Percentiles rank a stretch among this genome's conserved stretches.
Conservation (phyloP, 352 stramenopile species). For the Globisporangium solare region DNA sequence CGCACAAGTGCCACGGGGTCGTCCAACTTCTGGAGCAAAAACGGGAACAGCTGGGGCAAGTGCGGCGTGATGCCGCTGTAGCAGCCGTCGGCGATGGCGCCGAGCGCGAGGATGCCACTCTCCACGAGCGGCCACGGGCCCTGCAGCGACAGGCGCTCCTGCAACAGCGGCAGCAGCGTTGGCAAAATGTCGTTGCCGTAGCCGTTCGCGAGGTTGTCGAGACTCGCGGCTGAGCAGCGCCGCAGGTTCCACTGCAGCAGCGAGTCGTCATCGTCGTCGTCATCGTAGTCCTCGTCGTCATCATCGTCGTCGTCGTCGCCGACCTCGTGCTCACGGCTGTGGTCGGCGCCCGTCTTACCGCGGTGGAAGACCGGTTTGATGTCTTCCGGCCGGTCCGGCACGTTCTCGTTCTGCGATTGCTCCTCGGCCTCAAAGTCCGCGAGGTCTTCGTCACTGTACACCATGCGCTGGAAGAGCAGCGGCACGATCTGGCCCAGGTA, state of each 20-base stretch:
- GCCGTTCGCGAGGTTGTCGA: slow-evolving; percentile 92
- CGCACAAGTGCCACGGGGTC: slow-evolving; percentile 87
- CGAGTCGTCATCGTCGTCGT: slow-evolving; percentile 90
- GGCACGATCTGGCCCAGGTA: slow-evolving; percentile 91
- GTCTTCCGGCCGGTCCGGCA: slow-evolving; percentile 88
- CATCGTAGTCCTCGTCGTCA: slow-evolving; percentile 88
- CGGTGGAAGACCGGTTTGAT: slow-evolving; percentile 89
- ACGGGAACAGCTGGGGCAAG: slow-evolving; percentile 92
- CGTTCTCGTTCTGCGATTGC: slow-evolving; percentile 80
- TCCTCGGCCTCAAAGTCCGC: slow-evolving; percentile 88
- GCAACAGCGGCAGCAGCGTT: slow-evolving; percentile 87
- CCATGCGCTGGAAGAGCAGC: slow-evolving; percentile 91
- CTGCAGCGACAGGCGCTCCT: slow-evolving; percentile 86
- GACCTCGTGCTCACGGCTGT: slow-evolving; percentile 28
- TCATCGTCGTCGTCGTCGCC: slow-evolving; percentile 67
- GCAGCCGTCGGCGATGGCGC: slow-evolving; percentile 93
- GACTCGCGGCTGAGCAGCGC: slow-evolving; percentile 91
- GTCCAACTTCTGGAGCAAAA: slow-evolving; percentile 91
- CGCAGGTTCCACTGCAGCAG: slow-evolving; percentile 95
- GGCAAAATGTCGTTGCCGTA: slow-evolving; percentile 94
- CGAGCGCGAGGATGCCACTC: slow-evolving; percentile 94
- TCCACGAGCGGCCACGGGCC: slow-evolving; percentile 94
- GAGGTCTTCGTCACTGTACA: slow-evolving; percentile 94
- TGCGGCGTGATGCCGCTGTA: slow-evolving; percentile 91
- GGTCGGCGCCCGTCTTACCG: slow-evolving; percentile 26